Evolutionary conservation across 23 red algal genomes (phyloP).

Genomic region (Chondrus crispus): DNA sequence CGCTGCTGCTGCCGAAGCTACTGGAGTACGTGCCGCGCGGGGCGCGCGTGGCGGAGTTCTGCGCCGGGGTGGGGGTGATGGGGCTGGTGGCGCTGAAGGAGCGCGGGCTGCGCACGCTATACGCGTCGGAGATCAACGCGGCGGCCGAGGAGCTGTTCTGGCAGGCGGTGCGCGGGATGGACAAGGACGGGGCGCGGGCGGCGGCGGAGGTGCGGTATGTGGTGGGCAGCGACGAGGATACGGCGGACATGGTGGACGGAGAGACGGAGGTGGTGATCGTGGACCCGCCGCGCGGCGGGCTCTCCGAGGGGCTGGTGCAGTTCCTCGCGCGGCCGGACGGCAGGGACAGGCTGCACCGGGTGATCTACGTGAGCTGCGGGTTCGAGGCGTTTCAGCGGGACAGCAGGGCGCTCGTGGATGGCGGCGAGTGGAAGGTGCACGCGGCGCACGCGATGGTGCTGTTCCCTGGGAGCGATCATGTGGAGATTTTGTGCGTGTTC

Average conservation of each 20-base stretch:
- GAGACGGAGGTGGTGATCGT: slow-evolving; percentile 57
- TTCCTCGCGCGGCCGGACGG: slow-evolving; percentile 1
- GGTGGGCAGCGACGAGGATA: slow-evolving; percentile 38
- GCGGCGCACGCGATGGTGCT: slow-evolving; percentile 40
- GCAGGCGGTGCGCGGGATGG: background rate
- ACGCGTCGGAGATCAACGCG: slow-evolving; percentile 61
- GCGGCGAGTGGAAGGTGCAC: slow-evolving; percentile 17
- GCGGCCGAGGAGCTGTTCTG: slow-evolving; percentile 44
- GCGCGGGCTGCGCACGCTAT: slow-evolving; percentile 10
- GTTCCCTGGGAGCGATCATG: slow-evolving; percentile 52
- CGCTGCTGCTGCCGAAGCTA: slow-evolving; percentile 40
- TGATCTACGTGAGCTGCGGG: slow-evolving; percentile 85
- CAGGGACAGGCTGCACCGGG: background rate
- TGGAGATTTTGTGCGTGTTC: slow-evolving; percentile 40
- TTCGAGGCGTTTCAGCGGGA: slow-evolving; percentile 59
- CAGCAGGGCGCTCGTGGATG: slow-evolving; percentile 13
- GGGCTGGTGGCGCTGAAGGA: slow-evolving; percentile 52
- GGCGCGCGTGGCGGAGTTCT: slow-evolving; percentile 63
- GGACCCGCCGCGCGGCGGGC: slow-evolving; percentile 79
- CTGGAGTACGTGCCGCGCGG: slow-evolving; percentile 41
- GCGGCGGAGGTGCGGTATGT: slow-evolving; percentile 30
- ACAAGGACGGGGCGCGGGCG: background rate
- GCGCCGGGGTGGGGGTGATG: slow-evolving; percentile 86
- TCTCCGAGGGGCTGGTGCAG: slow-evolving; percentile 48
- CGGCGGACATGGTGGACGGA: slow-evolving; percentile 36